phyloP scores from a whole-genome alignment of 2,329 filamentous ascomycete genomes.

The Cladophialophora yegresii region DNA sequence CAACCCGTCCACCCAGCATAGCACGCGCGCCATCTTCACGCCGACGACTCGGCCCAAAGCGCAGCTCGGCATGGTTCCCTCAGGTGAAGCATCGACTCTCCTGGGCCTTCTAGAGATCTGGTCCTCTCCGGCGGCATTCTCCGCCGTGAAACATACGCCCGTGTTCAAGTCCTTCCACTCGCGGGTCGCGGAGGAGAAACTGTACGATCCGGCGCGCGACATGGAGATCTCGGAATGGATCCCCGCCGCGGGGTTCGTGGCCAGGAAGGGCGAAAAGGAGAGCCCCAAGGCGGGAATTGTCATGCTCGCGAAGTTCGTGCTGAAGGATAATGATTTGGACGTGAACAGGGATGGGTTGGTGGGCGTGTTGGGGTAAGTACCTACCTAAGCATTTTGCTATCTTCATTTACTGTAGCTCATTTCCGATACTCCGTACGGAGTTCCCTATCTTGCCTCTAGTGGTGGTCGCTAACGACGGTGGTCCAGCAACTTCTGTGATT shows the following conservation, averaged over 20 bases:
- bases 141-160: slow-evolving; percentile 6
- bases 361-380: slow-evolving; percentile 30
- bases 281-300: slow-evolving; percentile 27
- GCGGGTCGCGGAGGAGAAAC: slow-evolving; percentile 20
- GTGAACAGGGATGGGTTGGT: slow-evolving; percentile 29
- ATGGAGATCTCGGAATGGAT: slow-evolving; percentile 30
- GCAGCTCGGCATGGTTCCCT: slow-evolving; percentile 86
- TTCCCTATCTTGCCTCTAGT: neutral
- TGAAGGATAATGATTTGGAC: slow-evolving; percentile 22
- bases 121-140: slow-evolving; percentile 16
- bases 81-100: slow-evolving; percentile 12
- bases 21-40: slow-evolving; percentile 84
- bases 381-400: too few relatives aligned
- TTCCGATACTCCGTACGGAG: neutral
- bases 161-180: slow-evolving; percentile 20
- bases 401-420: too few relatives aligned
- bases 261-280: slow-evolving; percentile 26
- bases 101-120: slow-evolving; percentile 30
- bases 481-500: slow-evolving; percentile 30
- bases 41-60: slow-evolving; percentile 94
- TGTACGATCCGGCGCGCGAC: slow-evolving; percentile 20
- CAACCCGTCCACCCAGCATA: slow-evolving; percentile 11
- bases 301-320: slow-evolving; percentile 34
- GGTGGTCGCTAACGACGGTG: neutral
- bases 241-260: slow-evolving; percentile 31